A percentile compares a stretch with the other conserved stretches of the same genome.
These are phyloP conservation scores for Annulohypoxylon moriforme DNA, from an alignment of 495 filamentous ascomycete genomes.

Conservation along the genomic window DNA sequence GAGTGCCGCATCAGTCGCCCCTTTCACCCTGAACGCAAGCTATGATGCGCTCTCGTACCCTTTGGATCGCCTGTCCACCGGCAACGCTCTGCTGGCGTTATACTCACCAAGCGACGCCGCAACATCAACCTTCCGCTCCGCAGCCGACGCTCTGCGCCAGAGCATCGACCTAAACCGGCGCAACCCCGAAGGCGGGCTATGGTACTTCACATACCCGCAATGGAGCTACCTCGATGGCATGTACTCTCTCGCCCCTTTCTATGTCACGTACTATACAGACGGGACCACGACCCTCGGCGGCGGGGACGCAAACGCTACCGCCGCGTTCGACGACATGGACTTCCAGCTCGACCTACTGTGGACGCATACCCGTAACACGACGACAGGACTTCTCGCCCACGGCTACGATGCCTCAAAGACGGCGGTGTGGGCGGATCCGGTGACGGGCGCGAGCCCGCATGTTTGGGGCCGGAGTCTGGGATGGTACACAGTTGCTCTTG, in stretches of 20 bases:
- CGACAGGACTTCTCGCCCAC: constrained; percentile 62
- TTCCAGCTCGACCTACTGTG: constrained; percentile 65
- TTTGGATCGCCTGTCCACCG: constrained; percentile 54
- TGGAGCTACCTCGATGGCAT: constrained; percentile 64
- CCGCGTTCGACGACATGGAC: constrained; percentile 55
- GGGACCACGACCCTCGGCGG: constrained; percentile 14
- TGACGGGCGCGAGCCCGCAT: constrained; percentile 65
- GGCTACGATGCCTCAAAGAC: constrained; percentile 66
- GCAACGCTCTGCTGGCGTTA: constrained; percentile 50
- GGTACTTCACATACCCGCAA: constrained; percentile 59
- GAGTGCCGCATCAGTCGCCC: constrained; percentile 47
- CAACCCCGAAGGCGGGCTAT: constrained; percentile 56
- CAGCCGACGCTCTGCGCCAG: constrained; percentile 49
- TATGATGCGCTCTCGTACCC: constrained; percentile 51
- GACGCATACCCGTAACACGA: constrained; percentile 57
- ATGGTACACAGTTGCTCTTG: constrained; percentile 70
- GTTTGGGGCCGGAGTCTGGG: constrained; percentile 70
- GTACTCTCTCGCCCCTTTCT: constrained; percentile 58
- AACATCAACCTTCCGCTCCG: constrained; percentile 41
- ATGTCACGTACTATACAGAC: constrained; percentile 38
- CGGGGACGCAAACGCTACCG: constrained; percentile 16
- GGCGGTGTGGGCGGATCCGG: constrained; percentile 66
- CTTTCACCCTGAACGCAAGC: constrained; percentile 48
- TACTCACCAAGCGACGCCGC: constrained; percentile 45
- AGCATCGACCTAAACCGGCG: constrained; percentile 56